Evolutionary conservation across 2,329 filamentous ascomycete species (phyloP).

Genomic region (Aspergillus brasiliensis): DNA sequence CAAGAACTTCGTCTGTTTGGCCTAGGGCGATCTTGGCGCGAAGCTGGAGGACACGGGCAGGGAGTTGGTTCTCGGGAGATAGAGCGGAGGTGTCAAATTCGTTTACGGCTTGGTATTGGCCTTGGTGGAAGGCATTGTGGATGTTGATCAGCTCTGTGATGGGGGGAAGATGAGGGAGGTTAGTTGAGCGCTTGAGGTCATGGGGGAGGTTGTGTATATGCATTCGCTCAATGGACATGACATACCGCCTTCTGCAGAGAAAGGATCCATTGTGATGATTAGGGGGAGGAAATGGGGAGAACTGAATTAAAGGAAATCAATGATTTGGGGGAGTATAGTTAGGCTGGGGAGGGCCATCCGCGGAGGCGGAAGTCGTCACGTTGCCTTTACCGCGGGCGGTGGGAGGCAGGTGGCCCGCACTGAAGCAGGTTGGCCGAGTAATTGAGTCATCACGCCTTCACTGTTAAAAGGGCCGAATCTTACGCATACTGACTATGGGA

Average conservation of each 20-base stretch:
- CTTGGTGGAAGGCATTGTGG: constrained; percentile 68
- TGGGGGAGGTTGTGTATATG: not conserved
- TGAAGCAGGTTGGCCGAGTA: constrained; percentile 16
- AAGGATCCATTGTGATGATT: constrained; percentile 59
- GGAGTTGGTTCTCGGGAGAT: constrained; percentile 73
- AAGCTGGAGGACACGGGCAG: constrained; percentile 75
- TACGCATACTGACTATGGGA: not conserved
- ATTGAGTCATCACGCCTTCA: too few species aligned
- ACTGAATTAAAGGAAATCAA: not conserved
- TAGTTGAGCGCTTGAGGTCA: not conserved
- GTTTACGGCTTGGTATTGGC: constrained; percentile 83
- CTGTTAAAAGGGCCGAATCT: too few species aligned
- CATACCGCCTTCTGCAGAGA: constrained; percentile 64
- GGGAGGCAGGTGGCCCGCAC: constrained; percentile 17
- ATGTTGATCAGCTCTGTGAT: constrained; percentile 65
- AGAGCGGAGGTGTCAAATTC: constrained; percentile 82
- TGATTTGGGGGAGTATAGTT: not conserved
- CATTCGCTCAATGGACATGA: not conserved
- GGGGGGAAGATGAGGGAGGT: constrained; percentile 19
- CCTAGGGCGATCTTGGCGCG: constrained; percentile 83
- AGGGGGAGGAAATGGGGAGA: constrained; percentile 1
- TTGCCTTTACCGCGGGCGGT: constrained; percentile 22
- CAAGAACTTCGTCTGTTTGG: constrained; percentile 71
- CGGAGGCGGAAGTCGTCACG: constrained; percentile 24
- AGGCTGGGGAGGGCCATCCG: not conserved